Evolutionary conservation across 2,329 filamentous ascomycete genomes (phyloP), one percentile per base, ranked within the genome.

Genomic region (Metarhizium robertsii): DNA sequence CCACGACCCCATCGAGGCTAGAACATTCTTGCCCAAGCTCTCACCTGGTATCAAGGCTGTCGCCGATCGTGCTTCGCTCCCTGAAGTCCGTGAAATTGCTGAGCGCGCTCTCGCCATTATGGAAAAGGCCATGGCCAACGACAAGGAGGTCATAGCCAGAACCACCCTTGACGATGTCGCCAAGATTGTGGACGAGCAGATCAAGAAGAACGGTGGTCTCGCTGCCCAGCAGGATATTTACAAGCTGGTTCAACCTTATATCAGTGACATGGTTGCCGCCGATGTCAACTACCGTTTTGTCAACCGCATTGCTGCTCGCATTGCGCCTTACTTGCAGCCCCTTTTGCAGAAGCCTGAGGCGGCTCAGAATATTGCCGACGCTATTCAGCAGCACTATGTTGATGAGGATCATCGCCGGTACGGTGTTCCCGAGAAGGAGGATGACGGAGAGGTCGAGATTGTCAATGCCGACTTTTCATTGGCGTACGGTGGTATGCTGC

Each of bases 381-480:
- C 82, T 30, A 77, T 97, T n/a, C 82, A 95, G 69, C 71, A 85
- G 58, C 83, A 86, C 74, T 96, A 88, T 67, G 67, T 92, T 29
- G 85, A 85, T 0, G 92, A 96, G 71, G 92, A 97, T 62, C 79
- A 90, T 66, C 88, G 90, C 71, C 94, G 90, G 67, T 95, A 84
- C 64, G 92, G 92, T 60, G 84, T 87, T 54, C 89, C 91, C 2
- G 79, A 89, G 61, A 88, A 92, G 71, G 90, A 94, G 59, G 90
- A 96, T 58, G 90, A 95, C 58, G 92, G 91, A 57, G 94, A 99
- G 74, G 79, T 87, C 25, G 94, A 97, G 73, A 96, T 99, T 67
- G 94, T 99, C 69, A 97, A 99, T 66, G 92, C 94, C 49, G 88
- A 94, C 68, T 99, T 99, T 77, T 99, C 94, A 20, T 83, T 99